These are phyloP conservation scores for Begonia peltatifolia DNA, from an alignment of 306 rosid genomes.

Conservation along the genomic window DNA sequence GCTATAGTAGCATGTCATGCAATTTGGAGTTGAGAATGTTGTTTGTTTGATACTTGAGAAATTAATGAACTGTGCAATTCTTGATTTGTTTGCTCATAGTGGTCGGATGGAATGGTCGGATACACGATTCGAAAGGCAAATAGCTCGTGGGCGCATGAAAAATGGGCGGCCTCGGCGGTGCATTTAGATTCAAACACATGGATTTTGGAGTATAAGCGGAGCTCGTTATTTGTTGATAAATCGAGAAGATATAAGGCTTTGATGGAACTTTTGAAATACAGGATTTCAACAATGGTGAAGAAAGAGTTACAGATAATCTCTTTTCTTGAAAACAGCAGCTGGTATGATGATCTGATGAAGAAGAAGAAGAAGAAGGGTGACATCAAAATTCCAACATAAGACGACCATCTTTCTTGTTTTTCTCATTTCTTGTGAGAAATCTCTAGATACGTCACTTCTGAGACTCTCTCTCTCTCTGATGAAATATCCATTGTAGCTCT, in stretches of 20 bases:
- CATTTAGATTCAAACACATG: constrained; percentile 69
- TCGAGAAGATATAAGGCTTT: constrained; percentile 30
- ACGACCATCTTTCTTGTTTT: constrained; percentile 4
- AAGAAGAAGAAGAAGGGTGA: constrained; percentile 7
- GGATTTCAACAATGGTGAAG: constrained; percentile 22
- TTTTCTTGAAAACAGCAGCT: constrained; percentile 14
- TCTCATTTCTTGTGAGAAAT: constrained; percentile 67
- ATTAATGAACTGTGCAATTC: background rate
- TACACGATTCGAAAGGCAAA: constrained; percentile 42
- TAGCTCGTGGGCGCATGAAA: constrained; percentile 51
- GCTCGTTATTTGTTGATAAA: constrained; percentile 22
- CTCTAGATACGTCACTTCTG: no score
- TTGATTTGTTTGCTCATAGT: constrained; percentile 28
- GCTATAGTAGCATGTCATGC: no score
- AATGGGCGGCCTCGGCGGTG: constrained; percentile 68
- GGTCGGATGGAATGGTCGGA: constrained; percentile 53
- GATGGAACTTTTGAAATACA: constrained; percentile 26
- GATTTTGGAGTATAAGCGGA: constrained; percentile 68
- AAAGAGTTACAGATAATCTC: constrained; percentile 31
- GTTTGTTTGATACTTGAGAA: no score
- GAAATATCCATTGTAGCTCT: no score
- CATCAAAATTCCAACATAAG: constrained; percentile 40
- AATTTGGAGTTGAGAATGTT: no score
- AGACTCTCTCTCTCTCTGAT: no score
- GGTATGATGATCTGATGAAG: constrained; percentile 3